Conservation (phyloP, 1,284 basidiomycete genomes). For the Ustilago nuda region DNA sequence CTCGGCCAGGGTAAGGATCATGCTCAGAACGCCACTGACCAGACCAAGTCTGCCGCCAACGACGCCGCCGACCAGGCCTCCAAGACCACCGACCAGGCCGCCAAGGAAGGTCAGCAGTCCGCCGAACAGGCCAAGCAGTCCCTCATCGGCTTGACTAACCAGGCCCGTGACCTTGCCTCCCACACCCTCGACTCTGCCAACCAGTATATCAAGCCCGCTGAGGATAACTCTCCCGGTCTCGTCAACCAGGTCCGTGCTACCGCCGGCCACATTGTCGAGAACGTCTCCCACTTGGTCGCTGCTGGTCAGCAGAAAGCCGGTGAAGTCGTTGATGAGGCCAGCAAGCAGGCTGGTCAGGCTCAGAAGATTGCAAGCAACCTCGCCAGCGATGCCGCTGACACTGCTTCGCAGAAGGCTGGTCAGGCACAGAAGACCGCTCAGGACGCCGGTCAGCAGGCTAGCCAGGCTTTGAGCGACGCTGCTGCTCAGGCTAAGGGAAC, state of each 20-base stretch:
- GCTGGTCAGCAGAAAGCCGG: constrained; percentile 48
- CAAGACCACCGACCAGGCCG: constrained; percentile 36
- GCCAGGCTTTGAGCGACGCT: constrained; percentile 49
- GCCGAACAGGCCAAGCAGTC: constrained; percentile 57
- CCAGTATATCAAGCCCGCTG: constrained; percentile 57
- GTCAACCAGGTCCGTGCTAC: constrained; percentile 49
- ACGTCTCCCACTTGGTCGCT: constrained; percentile 40
- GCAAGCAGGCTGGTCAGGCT: constrained; percentile 37
- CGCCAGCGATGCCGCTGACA: constrained; percentile 25
- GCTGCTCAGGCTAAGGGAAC: constrained; percentile 50
- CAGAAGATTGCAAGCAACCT: constrained; percentile 17
- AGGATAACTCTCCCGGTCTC: constrained; percentile 39
- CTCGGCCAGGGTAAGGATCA: constrained; percentile 48
- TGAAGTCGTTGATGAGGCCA: constrained; percentile 44
- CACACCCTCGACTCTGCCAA: constrained; percentile 57
- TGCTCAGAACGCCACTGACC: constrained; percentile 40
- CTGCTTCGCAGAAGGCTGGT: constrained; percentile 38
- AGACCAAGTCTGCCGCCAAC: constrained; percentile 49
- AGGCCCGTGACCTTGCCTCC: constrained; percentile 52
- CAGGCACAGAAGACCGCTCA: constrained; percentile 28
- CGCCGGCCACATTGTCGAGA: constrained; percentile 45
- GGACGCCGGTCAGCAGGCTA: constrained; percentile 31
- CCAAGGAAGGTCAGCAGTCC: constrained; percentile 48
- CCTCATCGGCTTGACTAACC: constrained; percentile 47
- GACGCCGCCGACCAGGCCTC: constrained; percentile 50